Conservation (phyloP, 331 rosid species). For the Malus hybrid region DNA sequence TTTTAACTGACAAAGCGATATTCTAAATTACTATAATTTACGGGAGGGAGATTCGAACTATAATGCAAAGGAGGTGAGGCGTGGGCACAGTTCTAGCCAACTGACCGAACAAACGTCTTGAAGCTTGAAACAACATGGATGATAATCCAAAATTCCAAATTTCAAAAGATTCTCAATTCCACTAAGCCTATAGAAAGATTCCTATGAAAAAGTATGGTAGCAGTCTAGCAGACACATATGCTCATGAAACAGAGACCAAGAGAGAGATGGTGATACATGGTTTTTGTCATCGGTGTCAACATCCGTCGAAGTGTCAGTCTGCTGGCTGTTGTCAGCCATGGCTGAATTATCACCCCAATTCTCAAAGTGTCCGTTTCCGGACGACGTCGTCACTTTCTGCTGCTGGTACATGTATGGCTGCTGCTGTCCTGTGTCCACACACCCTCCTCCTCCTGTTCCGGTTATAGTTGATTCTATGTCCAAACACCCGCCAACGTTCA, state of each 20-base stretch:
- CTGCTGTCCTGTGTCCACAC: neutral
- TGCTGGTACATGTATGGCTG: neutral
- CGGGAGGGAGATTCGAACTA: neutral
- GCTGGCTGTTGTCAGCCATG: neutral
- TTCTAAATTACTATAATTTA: too few species aligned
- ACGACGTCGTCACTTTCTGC: neutral
- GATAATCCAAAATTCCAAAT: neutral
- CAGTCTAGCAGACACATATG: neutral
- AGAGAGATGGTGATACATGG: conserved; percentile 5
- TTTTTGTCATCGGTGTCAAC: neutral
- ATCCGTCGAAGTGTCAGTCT: neutral
- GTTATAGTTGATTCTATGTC: neutral
- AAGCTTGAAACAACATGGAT: neutral
- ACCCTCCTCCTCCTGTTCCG: neutral
- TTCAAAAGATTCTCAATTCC: neutral
- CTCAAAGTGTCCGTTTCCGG: neutral
- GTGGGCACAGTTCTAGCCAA: too few species aligned
- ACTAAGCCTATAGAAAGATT: neutral
- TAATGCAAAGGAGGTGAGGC: too few species aligned
- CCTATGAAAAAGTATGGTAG: neutral
- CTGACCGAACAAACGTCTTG: too few species aligned
- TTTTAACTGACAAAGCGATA: neutral
- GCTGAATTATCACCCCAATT: too few species aligned
- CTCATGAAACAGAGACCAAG: neutral
- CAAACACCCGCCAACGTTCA: too few species aligned